Percentiles rank a stretch among this genome's conserved stretches.
Conservation (phyloP, 495 filamentous ascomycete genomes). For the Corynascus novoguineensis region DNA sequence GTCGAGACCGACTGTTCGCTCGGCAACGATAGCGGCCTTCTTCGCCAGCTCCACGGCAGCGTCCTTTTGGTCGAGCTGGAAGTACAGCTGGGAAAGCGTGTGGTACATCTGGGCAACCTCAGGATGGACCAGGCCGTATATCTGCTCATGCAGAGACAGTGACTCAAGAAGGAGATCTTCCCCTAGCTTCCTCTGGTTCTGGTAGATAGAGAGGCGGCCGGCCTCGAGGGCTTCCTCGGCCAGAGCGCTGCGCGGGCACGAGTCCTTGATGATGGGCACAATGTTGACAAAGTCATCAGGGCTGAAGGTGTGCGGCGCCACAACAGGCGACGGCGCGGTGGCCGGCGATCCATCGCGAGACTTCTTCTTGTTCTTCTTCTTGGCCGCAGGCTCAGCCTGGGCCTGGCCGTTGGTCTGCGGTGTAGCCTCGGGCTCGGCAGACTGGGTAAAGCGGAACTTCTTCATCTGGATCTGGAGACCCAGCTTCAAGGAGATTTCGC, state of each 20-base stretch:
- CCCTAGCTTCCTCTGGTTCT: constrained; percentile 90
- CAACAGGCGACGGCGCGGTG: constrained; percentile 46
- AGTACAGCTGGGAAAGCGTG: constrained; percentile 90
- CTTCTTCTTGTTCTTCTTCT: constrained; percentile 78
- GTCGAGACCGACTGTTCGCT: constrained; percentile 91
- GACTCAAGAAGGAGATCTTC: constrained; percentile 95
- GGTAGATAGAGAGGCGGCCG: constrained; percentile 87
- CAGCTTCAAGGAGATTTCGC: constrained; percentile 83
- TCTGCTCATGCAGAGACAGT: constrained; percentile 94
- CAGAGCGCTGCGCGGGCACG: constrained; percentile 76
- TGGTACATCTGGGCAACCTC: constrained; percentile 96
- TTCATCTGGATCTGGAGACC: constrained; percentile 83
- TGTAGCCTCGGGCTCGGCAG: constrained; percentile 26
- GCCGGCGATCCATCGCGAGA: constrained; percentile 43
- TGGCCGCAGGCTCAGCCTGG: constrained; percentile 26
- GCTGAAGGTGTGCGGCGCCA: constrained; percentile 59
- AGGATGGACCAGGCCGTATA: constrained; percentile 95
- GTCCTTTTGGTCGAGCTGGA: constrained; percentile 90
- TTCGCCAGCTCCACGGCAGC: constrained; percentile 90
- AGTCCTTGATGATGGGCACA: constrained; percentile 90
- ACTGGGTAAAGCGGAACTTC: constrained; percentile 64
- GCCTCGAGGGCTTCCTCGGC: constrained; percentile 96
- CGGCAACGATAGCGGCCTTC: constrained; percentile 93
- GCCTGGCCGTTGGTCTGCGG: constrained; percentile 28
- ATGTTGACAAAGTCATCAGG: constrained; percentile 86